A percentile compares a stretch with the other conserved stretches of the same genome.
These are phyloP conservation scores for Mortierella sp. DNA, from an alignment of 371 early-diverging fungal species.

Conservation along the genomic window DNA sequence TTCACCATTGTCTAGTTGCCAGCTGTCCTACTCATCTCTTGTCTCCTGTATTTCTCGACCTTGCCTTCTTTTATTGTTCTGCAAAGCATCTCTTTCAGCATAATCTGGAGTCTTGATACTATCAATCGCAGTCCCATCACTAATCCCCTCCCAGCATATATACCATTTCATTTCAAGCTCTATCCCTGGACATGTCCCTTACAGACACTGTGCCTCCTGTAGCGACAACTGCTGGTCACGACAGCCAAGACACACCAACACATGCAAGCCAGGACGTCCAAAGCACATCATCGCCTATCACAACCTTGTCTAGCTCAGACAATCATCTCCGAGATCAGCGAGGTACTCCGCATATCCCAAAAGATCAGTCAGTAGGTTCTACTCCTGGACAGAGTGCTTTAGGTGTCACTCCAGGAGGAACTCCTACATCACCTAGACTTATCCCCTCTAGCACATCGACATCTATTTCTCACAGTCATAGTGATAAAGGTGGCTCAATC, in stretches of 20 bases:
- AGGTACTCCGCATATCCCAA: background rate
- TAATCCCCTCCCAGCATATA: background rate
- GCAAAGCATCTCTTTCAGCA: background rate
- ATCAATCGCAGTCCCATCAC: background rate
- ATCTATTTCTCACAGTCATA: conserved; percentile 7
- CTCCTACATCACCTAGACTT: background rate
- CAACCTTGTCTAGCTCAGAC: background rate
- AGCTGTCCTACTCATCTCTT: background rate
- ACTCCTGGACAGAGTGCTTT: conserved; percentile 1
- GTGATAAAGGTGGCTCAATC: conserved; percentile 19
- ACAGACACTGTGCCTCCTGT: conserved; percentile 18
- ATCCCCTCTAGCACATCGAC: conserved; percentile 1
- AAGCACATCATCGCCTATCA: conserved; percentile 5
- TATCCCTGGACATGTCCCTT: conserved; percentile 21
- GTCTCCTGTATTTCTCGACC: background rate
- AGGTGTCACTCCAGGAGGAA: background rate
- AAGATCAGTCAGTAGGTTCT: conserved; percentile 3
- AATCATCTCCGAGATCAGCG: background rate
- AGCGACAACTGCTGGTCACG: conserved; percentile 4
- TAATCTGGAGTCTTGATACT: background rate
- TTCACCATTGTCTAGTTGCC: too few relatives aligned
- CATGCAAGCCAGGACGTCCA: background rate
- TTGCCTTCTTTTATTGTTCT: conserved; percentile 1
- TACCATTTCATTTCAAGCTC: background rate
- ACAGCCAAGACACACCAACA: background rate